phyloP scores from a whole-genome alignment of 805 yeast genomes.

The Metschnikowia lunata region DNA sequence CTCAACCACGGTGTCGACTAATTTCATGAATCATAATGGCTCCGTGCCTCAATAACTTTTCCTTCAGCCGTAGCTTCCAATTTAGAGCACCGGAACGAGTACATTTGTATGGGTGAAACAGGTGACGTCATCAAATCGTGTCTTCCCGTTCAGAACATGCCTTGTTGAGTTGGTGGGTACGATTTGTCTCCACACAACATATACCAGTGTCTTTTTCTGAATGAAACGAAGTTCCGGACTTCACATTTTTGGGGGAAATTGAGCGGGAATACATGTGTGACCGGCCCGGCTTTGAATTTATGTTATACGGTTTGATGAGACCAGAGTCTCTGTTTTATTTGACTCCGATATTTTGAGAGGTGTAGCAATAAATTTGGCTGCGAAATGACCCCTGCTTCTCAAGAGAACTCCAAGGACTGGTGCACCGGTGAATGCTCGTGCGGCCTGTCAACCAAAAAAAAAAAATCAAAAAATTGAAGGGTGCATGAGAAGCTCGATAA shows the following conservation, averaged over 20 bases:
- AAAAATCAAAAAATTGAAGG: not conserved
- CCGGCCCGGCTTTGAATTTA: not conserved
- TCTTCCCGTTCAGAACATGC: not conserved
- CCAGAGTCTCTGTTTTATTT: too few relatives aligned
- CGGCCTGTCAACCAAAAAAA: not conserved
- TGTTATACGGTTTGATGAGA: not conserved
- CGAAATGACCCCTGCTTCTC: too few relatives aligned
- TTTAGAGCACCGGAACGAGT: slow-evolving; percentile 9
- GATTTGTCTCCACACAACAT: not conserved
- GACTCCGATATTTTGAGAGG: too few relatives aligned
- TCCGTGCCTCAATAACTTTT: slow-evolving; percentile 1
- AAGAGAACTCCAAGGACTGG: too few relatives aligned
- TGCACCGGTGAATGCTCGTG: too few relatives aligned
- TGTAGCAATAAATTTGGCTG: too few relatives aligned
- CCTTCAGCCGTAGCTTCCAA: not conserved
- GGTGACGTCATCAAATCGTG: slow-evolving; percentile 10
- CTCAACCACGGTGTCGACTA: not conserved
- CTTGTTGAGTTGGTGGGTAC: slow-evolving; percentile 6
- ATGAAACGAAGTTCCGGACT: slow-evolving; percentile 4
- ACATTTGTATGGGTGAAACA: slow-evolving; percentile 6
- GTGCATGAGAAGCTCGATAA: too few relatives aligned
- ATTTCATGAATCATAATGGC: slow-evolving; percentile 1
- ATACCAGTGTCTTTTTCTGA: not conserved
- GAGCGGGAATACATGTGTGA: slow-evolving; percentile 8
- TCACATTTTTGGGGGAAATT: not conserved